Base-by-base conservation (phyloP, 306 rosid species). In the Dalbergia oliveri region DNA sequence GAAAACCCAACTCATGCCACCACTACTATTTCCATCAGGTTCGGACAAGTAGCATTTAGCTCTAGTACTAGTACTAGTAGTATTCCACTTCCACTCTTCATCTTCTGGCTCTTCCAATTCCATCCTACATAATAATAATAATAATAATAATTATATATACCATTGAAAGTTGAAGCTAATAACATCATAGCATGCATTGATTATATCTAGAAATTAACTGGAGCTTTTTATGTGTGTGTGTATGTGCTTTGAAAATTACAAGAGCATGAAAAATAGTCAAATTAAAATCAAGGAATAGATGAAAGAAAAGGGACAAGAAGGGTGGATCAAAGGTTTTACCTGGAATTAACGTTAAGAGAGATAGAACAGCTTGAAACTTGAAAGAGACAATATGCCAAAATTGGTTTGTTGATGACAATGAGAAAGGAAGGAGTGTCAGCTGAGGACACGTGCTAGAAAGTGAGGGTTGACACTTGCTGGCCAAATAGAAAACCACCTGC, bases 51-150 rank as follows among this genome's bases (percentile, higher is more conserved):
- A 19, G 71, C 86, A 37, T 54, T 54, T 54, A 16, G 9, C 4
- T 16, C 60, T 54, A 53, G 21, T 18, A 50, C 16, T 54, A 16
- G 9, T 7, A 54, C 60, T 54, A 53, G 21, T 18, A 50, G 49
- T 77, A 53, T 4, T 50, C 57, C 18, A 4, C n/a, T 79, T 77
- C 88, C 83, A 75, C 76, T 88, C 91, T 72, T 75, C 89, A 65
- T 77, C 83, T 45, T 79, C 86, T 4, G 71, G 56, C 11, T 82
- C 89, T 81, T 83, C 87, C 87, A 90, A 83, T 79, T 83, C 89
- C 97, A 92, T 90, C 77, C 87, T 88, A 78, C 26, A 31, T 3
- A 13, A 23, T 21, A 58, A 16, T 54, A 13, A 23, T 21, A 58
- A 16, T 54, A n/a, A 15, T 5, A 1, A n/a, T 53, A 54, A 9